phyloP scores from a whole-genome alignment of 202 grass and related monocot species.

The Schoenoplectus tabernaemontani region DNA sequence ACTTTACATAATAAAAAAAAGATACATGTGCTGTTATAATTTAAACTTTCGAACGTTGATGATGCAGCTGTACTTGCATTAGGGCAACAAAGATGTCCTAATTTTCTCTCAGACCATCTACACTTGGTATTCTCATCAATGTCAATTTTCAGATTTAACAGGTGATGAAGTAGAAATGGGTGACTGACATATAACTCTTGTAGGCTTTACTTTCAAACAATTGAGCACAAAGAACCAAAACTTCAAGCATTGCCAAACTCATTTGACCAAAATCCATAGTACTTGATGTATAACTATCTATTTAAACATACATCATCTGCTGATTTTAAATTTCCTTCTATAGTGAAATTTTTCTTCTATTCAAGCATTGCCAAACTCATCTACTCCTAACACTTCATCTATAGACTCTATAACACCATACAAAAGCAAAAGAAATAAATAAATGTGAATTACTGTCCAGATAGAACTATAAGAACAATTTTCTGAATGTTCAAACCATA shows the following conservation, averaged over 20 bases:
- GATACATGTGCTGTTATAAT: no score
- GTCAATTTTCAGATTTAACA: no score
- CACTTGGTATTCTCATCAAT: no score
- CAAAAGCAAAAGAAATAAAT: constrained; percentile 8
- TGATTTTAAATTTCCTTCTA: constrained; percentile 45
- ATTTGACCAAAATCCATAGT: not conserved
- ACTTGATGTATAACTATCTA: not conserved
- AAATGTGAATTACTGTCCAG: not conserved
- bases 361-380: no score
- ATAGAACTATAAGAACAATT: not conserved
- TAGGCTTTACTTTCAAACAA: not conserved
- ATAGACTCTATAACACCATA: constrained; percentile 37
- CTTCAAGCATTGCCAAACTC: not conserved
- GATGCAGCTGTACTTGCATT: no score
- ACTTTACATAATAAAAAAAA: no score
- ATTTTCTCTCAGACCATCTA: no score
- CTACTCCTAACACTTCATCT: constrained; percentile 29
- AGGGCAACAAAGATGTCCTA: no score
- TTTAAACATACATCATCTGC: constrained; percentile 47
- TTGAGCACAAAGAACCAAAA: not conserved
- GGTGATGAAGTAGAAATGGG: no score
- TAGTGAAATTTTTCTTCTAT: constrained; percentile 44
- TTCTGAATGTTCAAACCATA: not conserved
- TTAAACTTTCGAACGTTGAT: no score
- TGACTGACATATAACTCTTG: no score